Evolutionary conservation across 176 grass and related monocot genomes (phyloP), one percentile per base, ranked within the genome.

Genomic region (Coix lacrymajobi): DNA sequence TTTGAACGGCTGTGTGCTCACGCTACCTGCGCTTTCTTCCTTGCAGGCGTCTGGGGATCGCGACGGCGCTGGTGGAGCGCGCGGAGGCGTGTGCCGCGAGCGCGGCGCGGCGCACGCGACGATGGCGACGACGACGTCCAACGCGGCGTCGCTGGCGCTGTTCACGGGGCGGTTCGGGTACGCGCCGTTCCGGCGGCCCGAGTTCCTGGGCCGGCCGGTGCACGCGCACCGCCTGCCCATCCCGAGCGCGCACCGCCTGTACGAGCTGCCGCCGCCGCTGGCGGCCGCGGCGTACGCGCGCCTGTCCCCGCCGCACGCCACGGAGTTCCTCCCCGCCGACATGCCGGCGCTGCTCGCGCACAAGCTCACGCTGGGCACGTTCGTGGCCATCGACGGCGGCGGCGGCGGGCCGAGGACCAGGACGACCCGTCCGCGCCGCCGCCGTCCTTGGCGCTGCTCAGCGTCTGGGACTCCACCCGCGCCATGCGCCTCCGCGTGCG

Each of bases 321-420:
- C 85, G 1, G 89, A 94, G 82, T 92, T 94, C 89, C 89, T 94
- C 54, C 92, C 92, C 22, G 58, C 87, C 28, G 92, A 94, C 92
- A 62, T 94, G 68, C 64, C 75, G 33, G 39, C 85, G 63, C 92
- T 94, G 20, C 92, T 94, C 48, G 49, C 74, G 14, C 92, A 94
- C 87, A 89, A 87, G 78, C 87, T 88, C 69, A 94, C 92, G 20
- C 71, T 94, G 56, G 87, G 84, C 58, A 87, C 92, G 24, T 94
- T 88, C 92, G 68, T 87, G 25, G 89, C 92, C 79, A 2, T 92
- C 65, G 85, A 82, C n/a, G n/a, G n/a, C n/a, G n/a, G n/a, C n/a
- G n/a, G n/a, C n/a, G 71, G 24, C 29, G 20, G 20, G 22, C 28
- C 71, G 40, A n/a, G n/a, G 39, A 44, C 0, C 3, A 0, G 15